Base-by-base conservation (phyloP, 75 land plant species). In the Pinus albicaulis region DNA sequence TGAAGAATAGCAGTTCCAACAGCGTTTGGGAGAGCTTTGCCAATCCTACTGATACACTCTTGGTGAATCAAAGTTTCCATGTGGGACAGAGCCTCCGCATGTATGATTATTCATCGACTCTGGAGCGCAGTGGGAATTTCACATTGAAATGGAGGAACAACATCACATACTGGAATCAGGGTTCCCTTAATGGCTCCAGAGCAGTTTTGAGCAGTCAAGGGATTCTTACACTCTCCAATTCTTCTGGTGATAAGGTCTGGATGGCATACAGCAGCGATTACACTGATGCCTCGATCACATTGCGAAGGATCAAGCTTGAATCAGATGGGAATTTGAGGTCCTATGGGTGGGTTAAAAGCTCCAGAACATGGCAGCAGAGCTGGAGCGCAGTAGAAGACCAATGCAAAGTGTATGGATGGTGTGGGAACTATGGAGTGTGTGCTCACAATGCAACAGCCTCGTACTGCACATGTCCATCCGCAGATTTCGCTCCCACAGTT, bases 401-500 rank as follows among this genome's bases (percentile, higher is more conserved):
- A 75, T 93, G 96, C 78, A 38, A 82, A 76, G 87, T 93, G 17
- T 93, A 77, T 75, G 89, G 92, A 10, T 89, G 63, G 71, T 93
- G 96, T 80, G 96, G 96, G 15, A 80, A 85, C 61, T 74, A 80
- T 72, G 94, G 96, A 2, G 76, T 93, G 8, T 93, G 96, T 74
- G 77, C 76, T 59, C 87, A 93, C 78, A 83, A 85, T 56, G 85
- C 84, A 15, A 74, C 82, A 4, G 36, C 61, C 17, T 87, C 89
- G 2, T n/a, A 77, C 16, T 92, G 95, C 73, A 75, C 68, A 6
- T 92, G 95, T 63, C 85, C 88, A 3, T 82, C 87, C 1, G 41
- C 82, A 57, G 81, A 89, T 80, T 89, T 89, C 44, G 76, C n/a
- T 48, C 52, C 65, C 10, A 13, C 56, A n/a, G 85, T 89, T 81